Conservation (phyloP, 345 rosid genomes). For the Raphanus sativus region DNA sequence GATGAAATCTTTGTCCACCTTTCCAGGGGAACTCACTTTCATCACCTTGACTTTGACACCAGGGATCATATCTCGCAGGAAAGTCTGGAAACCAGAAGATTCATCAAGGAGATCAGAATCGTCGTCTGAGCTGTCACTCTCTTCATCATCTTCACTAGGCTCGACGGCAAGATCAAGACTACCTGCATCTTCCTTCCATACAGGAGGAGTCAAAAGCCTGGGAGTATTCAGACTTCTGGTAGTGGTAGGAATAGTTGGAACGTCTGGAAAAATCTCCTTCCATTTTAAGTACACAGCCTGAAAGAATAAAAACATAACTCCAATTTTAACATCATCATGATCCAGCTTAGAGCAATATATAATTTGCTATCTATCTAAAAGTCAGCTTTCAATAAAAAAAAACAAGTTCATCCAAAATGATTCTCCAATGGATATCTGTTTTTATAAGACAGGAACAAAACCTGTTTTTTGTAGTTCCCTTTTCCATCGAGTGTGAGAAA, state of each 20-base stretch:
- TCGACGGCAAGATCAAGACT: conserved; percentile 51
- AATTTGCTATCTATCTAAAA: conserved; percentile 14
- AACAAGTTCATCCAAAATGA: too few species aligned
- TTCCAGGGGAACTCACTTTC: conserved; percentile 75
- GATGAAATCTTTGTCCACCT: conserved; percentile 78
- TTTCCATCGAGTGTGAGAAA: conserved; percentile 64
- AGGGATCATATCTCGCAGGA: conserved; percentile 84
- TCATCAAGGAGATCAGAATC: conserved; percentile 71
- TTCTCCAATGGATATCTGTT: too few species aligned
- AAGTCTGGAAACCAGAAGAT: conserved; percentile 66
- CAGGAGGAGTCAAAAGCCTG: conserved; percentile 47
- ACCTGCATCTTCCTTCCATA: conserved; percentile 54
- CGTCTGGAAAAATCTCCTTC: conserved; percentile 50
- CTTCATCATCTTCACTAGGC: conserved; percentile 62
- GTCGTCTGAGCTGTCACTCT: conserved; percentile 64
- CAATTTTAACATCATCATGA: not conserved
- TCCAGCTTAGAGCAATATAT: not conserved
- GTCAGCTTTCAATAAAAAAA: not conserved
- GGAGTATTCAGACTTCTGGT: conserved; percentile 39
- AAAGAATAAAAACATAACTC: conserved; percentile 18
- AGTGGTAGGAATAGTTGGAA: conserved; percentile 44
- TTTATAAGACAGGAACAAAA: conserved; percentile 31
- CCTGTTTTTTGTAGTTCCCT: conserved; percentile 85
- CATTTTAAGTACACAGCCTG: conserved; percentile 84
- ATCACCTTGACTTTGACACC: conserved; percentile 81